phyloP scores from a whole-genome alignment of 306 rosid genomes.

The peach (Prunus persica) region Prunus_persica_NCBIv2 NC_034015.1:17845501-17846000 shows the following conservation, averaged over 20 bases:
- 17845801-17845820: conserved; percentile 18
- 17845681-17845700: conserved; percentile 10
- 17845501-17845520: neutral
- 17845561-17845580: no score
- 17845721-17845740: conserved; percentile 1
- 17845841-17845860: conserved; percentile 16
- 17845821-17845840: conserved; percentile 18
- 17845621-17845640: neutral
- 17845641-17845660: neutral
- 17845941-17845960: conserved; percentile 69
- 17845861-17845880: conserved; percentile 30
- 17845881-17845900: conserved; percentile 19
- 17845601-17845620: neutral
- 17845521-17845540: neutral
- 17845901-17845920: conserved; percentile 29
- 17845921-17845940: conserved; percentile 54
- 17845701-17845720: neutral
- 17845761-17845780: conserved; percentile 19
- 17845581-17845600: neutral
- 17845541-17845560: neutral
- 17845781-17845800: conserved; percentile 4
- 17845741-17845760: neutral
- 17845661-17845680: neutral
- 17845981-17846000: conserved; percentile 50
- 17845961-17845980: conserved; percentile 75